These are phyloP conservation scores for Lizanozyma gosingica DNA, from an alignment of 1,139 yeast species.

Conservation along the genomic window DNA sequence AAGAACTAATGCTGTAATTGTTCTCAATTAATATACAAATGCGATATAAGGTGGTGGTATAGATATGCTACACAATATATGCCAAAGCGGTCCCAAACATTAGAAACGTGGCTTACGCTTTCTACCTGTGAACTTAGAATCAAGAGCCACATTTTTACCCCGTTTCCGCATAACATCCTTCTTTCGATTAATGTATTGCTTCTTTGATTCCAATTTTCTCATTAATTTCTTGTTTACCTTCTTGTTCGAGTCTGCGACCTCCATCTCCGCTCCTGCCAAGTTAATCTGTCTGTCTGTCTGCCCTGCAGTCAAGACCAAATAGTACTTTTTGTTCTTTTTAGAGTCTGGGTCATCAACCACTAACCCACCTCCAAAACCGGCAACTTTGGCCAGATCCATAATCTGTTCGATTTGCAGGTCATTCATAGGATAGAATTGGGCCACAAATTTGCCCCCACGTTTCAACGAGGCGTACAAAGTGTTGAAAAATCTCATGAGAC, in stretches of 20 bases:
- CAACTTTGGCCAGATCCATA: slow-evolving; percentile 76
- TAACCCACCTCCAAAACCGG: slow-evolving; percentile 96
- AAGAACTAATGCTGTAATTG: too few relatives aligned
- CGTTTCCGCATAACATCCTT: slow-evolving; percentile 88
- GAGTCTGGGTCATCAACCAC: slow-evolving; percentile 92
- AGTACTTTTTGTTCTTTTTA: slow-evolving; percentile 83
- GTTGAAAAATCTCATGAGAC: slow-evolving; percentile 77
- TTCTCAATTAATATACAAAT: too few relatives aligned
- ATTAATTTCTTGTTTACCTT: slow-evolving; percentile 40
- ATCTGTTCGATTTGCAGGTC: slow-evolving; percentile 77
- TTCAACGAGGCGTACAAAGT: slow-evolving; percentile 78
- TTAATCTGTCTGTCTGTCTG: slow-evolving; percentile 60
- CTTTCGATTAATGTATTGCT: slow-evolving; percentile 81
- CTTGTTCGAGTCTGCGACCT: slow-evolving; percentile 39
- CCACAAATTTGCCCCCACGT: slow-evolving; percentile 95
- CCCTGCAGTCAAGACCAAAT: slow-evolving; percentile 86
- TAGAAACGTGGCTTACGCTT: slow-evolving; percentile 81
- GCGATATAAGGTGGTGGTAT: too few relatives aligned
- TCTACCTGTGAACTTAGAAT: slow-evolving; percentile 89
- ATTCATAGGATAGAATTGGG: slow-evolving; percentile 92
- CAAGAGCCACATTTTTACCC: slow-evolving; percentile 83
- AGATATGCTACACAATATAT: too few relatives aligned
- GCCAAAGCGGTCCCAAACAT: too few relatives aligned
- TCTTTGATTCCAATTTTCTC: slow-evolving; percentile 61
- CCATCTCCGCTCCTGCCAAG: slow-evolving; percentile 75